Percentiles rank a stretch among this genome's conserved stretches.
phyloP scores from a whole-genome alignment of 441 rosid species.

The Mallotus repandus region DNA sequence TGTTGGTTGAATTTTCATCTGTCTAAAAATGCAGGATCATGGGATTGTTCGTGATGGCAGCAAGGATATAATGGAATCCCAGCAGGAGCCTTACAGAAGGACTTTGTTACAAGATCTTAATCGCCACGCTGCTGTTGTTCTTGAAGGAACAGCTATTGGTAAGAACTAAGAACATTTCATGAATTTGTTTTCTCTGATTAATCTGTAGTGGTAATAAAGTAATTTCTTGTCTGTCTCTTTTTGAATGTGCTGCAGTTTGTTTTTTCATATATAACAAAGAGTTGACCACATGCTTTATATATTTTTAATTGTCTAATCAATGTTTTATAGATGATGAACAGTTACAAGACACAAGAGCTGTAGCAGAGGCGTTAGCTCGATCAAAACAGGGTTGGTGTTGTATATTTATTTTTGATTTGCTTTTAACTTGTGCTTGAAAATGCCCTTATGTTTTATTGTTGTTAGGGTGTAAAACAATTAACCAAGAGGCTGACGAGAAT shows the following conservation, averaged over 20 bases:
- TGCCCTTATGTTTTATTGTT: constrained; percentile 18
- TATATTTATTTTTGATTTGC: constrained; percentile 18
- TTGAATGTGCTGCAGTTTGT: constrained; percentile 1
- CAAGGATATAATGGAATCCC: constrained; percentile 57
- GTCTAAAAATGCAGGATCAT: constrained; percentile 54
- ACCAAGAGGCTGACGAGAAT: constrained; percentile 45
- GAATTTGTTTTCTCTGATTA: constrained; percentile 16
- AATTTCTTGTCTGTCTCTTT: neutral
- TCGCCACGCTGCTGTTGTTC: constrained; percentile 91
- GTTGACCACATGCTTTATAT: neutral
- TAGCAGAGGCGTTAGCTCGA: constrained; percentile 82
- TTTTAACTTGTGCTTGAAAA: constrained; percentile 11
- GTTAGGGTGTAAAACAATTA: constrained; percentile 37
- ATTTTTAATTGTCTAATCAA: neutral
- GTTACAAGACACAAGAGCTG: constrained; percentile 64
- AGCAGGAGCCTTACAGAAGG: constrained; percentile 56
- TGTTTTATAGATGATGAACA: constrained; percentile 58
- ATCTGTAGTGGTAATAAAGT: constrained; percentile 13
- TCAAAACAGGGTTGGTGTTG: constrained; percentile 58
- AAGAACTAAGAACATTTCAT: constrained; percentile 33
- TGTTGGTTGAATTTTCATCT: neutral
- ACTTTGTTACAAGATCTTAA: constrained; percentile 82
- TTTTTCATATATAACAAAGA: constrained; percentile 5
- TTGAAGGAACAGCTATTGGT: constrained; percentile 87
- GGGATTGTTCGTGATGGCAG: constrained; percentile 74